Evolutionary conservation across 73 alveolate genomes (phyloP).

Genomic region (Paramecium sonneborni): DNA sequence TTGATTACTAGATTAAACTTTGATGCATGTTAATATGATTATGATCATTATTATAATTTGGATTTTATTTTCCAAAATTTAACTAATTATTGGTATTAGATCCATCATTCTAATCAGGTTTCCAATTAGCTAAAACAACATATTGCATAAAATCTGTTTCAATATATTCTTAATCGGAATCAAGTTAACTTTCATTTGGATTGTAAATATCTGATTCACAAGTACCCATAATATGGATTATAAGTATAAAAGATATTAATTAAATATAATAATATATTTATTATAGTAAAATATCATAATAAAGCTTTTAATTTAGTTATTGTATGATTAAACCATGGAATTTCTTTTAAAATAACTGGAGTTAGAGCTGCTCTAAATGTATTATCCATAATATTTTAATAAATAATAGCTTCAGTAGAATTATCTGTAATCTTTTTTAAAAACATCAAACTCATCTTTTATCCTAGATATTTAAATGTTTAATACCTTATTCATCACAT

Average conservation of each 20-base stretch:
- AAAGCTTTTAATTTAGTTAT: background rate
- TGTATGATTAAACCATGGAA: constrained; percentile 19
- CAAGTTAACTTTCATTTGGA: background rate
- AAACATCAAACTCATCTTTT: background rate
- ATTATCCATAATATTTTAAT: background rate
- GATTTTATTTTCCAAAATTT: background rate
- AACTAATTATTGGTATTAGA: background rate
- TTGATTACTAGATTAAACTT: background rate
- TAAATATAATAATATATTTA: background rate
- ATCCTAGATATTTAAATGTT: background rate
- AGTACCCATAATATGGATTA: too few species aligned
- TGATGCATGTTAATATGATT: background rate
- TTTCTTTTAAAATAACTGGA: constrained; percentile 25
- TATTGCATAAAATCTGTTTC: background rate
- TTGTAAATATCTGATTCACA: background rate
- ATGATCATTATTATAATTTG: background rate
- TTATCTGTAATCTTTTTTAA: background rate
- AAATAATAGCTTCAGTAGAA: background rate
- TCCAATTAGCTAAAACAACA: background rate
- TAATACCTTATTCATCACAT: constrained; percentile 11
- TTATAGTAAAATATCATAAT: background rate
- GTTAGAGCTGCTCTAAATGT: constrained; percentile 4
- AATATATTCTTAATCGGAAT: background rate
- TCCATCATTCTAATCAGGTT: background rate
- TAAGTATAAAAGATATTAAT: background rate